Conservation (phyloP, 805 yeast species). For the Alloascoidea hylecoeti region DNA sequence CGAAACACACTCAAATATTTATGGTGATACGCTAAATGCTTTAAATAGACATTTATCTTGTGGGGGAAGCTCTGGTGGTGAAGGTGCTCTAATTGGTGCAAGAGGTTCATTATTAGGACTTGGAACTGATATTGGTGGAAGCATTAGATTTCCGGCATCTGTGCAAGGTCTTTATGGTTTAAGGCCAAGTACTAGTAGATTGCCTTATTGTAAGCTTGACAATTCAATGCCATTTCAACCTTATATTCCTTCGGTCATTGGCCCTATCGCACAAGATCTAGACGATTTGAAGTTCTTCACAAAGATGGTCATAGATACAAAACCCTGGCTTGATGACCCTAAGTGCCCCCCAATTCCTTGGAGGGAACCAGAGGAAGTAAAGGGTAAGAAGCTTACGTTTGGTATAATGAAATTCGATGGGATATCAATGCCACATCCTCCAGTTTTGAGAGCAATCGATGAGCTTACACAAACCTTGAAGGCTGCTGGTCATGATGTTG, state of each 20-base stretch:
- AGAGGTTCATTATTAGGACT: slow-evolving; percentile 30
- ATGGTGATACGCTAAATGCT: slow-evolving; percentile 26
- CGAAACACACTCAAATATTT: slow-evolving; percentile 23
- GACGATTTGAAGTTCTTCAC: slow-evolving; percentile 56
- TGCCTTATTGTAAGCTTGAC: slow-evolving; percentile 19
- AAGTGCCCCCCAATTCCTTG: slow-evolving; percentile 35
- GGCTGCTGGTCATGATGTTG: slow-evolving; percentile 40
- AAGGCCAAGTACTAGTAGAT: slow-evolving; percentile 26
- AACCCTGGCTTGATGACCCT: slow-evolving; percentile 29
- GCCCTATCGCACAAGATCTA: slow-evolving; percentile 47
- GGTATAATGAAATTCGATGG: slow-evolving; percentile 33
- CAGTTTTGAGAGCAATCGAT: slow-evolving; percentile 36
- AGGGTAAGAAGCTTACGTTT: slow-evolving; percentile 18
- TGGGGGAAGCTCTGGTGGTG: slow-evolving; percentile 35
- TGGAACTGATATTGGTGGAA: slow-evolving; percentile 31
- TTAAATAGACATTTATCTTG: slow-evolving; percentile 20
- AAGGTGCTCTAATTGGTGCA: slow-evolving; percentile 22
- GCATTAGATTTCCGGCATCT: slow-evolving; percentile 25
- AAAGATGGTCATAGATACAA: slow-evolving; percentile 20
- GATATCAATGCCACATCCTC: slow-evolving; percentile 37
- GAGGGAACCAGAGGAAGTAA: slow-evolving; percentile 25
- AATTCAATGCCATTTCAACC: slow-evolving; percentile 43
- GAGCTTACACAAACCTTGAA: slow-evolving; percentile 36
- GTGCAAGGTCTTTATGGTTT: slow-evolving; percentile 31
- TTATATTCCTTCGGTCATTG: slow-evolving; percentile 27